Conservation (phyloP, 352 stramenopile species). For the Globisporangium apiculatum region DNA sequence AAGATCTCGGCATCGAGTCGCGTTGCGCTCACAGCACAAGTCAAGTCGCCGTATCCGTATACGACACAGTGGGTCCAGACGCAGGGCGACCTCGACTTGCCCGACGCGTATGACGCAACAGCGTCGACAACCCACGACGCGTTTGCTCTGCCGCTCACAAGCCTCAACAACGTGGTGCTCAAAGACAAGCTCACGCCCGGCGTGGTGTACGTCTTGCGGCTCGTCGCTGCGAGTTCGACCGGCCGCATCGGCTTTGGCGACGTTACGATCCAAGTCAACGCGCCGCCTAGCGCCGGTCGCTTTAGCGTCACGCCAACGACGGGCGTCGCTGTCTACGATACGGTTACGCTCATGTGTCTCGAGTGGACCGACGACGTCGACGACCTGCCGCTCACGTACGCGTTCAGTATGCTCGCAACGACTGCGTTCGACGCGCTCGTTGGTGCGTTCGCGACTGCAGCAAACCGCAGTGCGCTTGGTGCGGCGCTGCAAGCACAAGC, state of each 20-base stretch:
- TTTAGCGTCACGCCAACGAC: conserved; percentile 35
- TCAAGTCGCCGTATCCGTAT: conserved; percentile 65
- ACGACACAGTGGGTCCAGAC: conserved; percentile 42
- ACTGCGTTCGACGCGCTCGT: conserved; percentile 19
- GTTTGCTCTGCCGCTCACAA: conserved; percentile 54
- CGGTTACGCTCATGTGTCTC: conserved; percentile 38
- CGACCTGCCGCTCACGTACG: conserved; percentile 55
- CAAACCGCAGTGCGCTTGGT: conserved; percentile 14
- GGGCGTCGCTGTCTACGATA: conserved; percentile 47
- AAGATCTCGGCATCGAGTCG: conserved; percentile 48
- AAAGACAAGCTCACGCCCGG: conserved; percentile 50
- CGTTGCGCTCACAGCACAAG: conserved; percentile 22
- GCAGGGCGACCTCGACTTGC: conserved; percentile 45
- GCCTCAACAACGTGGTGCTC: conserved; percentile 37
- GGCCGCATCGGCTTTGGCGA: conserved; percentile 47
- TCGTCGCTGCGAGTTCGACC: conserved; percentile 44
- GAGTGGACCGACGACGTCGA: conserved; percentile 55
- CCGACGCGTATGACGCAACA: conserved; percentile 16
- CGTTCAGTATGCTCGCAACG: conserved; percentile 42
- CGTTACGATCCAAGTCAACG: conserved; percentile 46
- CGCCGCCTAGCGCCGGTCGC: conserved; percentile 42
- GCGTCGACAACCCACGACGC: conserved; percentile 17
- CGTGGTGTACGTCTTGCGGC: conserved; percentile 60
- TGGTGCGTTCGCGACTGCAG: conserved; percentile 1
- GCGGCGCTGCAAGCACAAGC: conserved; percentile 23